These are phyloP conservation scores for Saccharomycopsis sp. DNA, from an alignment of 805 yeast genomes.

Conservation along the genomic window DNA sequence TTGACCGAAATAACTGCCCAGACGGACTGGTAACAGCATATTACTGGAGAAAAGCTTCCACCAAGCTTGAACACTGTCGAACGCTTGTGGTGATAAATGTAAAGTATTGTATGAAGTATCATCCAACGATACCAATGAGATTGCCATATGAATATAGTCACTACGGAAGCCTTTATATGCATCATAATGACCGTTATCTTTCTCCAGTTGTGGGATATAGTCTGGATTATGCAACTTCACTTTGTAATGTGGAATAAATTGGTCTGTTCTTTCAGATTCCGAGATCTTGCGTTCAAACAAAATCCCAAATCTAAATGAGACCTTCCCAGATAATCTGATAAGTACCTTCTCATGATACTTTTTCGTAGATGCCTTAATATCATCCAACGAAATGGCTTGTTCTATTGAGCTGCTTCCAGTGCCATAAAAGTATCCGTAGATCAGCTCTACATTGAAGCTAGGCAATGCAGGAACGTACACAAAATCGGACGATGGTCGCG, in stretches of 20 bases:
- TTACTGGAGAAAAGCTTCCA: conserved; percentile 81
- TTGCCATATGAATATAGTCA: conserved; percentile 69
- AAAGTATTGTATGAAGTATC: conserved; percentile 52
- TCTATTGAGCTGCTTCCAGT: conserved; percentile 23
- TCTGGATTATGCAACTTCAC: conserved; percentile 52
- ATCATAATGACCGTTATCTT: conserved; percentile 46
- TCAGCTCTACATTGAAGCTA: background rate
- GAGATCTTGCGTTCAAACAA: conserved; percentile 42
- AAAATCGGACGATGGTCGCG: conserved; percentile 38
- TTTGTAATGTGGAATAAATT: conserved; percentile 55
- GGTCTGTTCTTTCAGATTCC: conserved; percentile 35
- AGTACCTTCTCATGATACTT: conserved; percentile 44
- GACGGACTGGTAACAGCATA: conserved; percentile 66
- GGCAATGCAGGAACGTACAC: conserved; percentile 39
- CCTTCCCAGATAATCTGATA: conserved; percentile 54
- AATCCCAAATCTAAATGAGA: conserved; percentile 51
- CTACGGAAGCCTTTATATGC: conserved; percentile 78
- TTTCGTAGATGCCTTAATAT: conserved; percentile 24
- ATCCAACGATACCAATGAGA: conserved; percentile 43
- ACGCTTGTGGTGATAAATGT: conserved; percentile 66
- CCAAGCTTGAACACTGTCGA: conserved; percentile 73
- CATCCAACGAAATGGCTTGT: conserved; percentile 6
- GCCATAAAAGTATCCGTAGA: background rate
- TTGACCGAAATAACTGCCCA: conserved; percentile 65
- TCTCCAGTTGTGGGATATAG: conserved; percentile 34